A percentile compares a stretch with the other conserved stretches of the same genome.
These are phyloP conservation scores for Acanthamoeba healyi DNA, from an alignment of 208 protist genomes.

Conservation along the genomic window DNA sequence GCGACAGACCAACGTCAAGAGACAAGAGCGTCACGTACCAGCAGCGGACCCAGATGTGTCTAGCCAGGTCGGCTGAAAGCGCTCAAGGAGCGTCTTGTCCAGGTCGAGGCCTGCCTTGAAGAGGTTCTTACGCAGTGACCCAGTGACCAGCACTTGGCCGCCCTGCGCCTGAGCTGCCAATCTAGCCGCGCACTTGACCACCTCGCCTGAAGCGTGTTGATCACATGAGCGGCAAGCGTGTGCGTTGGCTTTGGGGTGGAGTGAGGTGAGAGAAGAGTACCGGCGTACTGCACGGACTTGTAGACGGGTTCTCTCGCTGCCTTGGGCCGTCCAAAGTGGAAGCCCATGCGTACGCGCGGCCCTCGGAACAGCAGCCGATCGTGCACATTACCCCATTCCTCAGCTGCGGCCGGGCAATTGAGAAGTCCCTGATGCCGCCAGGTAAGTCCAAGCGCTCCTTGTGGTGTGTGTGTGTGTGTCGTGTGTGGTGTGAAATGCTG, in stretches of 20 bases:
- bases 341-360: constrained; percentile 38
- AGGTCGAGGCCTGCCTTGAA: neutral
- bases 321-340: constrained; percentile 10
- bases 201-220: neutral
- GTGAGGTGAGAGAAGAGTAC: neutral
- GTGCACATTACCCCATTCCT: neutral
- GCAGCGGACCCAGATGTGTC: too few species aligned
- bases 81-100: neutral
- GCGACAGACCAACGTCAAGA: too few species aligned
- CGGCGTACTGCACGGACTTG: neutral
- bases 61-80: too few species aligned
- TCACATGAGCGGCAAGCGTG: too few species aligned
- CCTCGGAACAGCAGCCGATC: constrained; percentile 21
- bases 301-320: neutral
- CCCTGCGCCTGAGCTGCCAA: neutral
- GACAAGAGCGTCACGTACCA: too few species aligned
- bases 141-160: constrained; percentile 9
- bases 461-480: neutral
- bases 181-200: neutral
- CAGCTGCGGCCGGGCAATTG: neutral
- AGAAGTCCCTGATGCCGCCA: constrained; percentile 23
- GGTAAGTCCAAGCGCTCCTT: too few species aligned
- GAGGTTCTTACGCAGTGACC: neutral
- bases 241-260: too few species aligned
- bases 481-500: too few species aligned